Conservation (phyloP, 1,284 basidiomycete genomes). For the Volvariella surrecta region DNA sequence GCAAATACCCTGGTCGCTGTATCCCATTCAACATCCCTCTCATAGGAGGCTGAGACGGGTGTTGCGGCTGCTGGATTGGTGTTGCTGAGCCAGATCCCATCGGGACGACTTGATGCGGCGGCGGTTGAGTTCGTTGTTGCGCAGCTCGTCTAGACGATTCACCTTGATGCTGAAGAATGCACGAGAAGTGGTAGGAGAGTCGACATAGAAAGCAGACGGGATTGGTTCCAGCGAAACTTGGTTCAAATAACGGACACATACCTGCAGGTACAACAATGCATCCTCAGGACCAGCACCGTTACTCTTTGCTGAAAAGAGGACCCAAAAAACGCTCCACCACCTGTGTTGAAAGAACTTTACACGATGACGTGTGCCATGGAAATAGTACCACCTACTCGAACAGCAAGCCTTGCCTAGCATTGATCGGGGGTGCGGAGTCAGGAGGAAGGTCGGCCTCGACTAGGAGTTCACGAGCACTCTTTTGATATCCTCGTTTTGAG, state of each 20-base stretch:
- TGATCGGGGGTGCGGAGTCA: conserved; percentile 62
- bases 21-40: conserved; percentile 14
- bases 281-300: conserved; percentile 54
- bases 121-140: conserved; percentile 22
- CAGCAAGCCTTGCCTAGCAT: conserved; percentile 71
- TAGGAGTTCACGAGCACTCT: conserved; percentile 58
- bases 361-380: conserved; percentile 7
- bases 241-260: conserved; percentile 22
- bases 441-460: conserved; percentile 52
- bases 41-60: conserved; percentile 14
- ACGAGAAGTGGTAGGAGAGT: conserved; percentile 7
- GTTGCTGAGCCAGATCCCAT: conserved; percentile 9
- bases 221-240: too few species aligned
- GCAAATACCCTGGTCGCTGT: conserved; percentile 8
- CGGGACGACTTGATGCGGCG: conserved; percentile 10
- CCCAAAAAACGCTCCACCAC: conserved; percentile 86
- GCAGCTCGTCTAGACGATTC: conserved; percentile 18
- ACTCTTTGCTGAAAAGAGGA: conserved; percentile 70
- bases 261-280: conserved; percentile 63
- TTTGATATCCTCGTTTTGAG: conserved; percentile 63
- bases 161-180: conserved; percentile 18
- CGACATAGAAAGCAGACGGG: conserved; percentile 1
- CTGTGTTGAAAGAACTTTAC: conserved; percentile 26
- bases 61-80: conserved; percentile 19
- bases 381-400: conserved; percentile 59